phyloP scores from a whole-genome alignment of 1,139 yeast genomes.

The Ashbya aceris region DNA sequence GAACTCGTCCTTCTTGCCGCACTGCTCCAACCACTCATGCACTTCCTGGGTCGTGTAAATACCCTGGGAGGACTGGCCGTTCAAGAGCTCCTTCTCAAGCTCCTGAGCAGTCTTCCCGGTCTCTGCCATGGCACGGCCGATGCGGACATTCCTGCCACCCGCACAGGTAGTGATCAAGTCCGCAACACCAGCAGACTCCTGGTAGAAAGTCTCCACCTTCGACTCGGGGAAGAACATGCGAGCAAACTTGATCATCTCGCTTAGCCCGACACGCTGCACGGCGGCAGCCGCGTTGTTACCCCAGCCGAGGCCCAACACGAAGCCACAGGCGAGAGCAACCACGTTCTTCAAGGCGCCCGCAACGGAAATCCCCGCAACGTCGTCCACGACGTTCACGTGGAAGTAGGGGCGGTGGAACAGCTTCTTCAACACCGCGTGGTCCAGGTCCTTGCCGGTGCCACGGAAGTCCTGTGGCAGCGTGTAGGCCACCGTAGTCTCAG shows the following conservation, averaged over 20 bases:
- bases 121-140: conserved; percentile 70
- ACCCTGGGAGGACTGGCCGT: conserved; percentile 95
- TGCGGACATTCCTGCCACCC: conserved; percentile 90
- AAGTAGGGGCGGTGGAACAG: conserved; percentile 92
- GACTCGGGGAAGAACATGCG: conserved; percentile 63
- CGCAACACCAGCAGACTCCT: conserved; percentile 93
- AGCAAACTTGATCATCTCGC: conserved; percentile 82
- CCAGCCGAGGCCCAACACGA: conserved; percentile 95
- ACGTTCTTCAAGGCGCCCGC: conserved; percentile 95
- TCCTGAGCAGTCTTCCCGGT: conserved; percentile 63
- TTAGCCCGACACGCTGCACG: conserved; percentile 84
- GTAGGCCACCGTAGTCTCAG: conserved; percentile 92
- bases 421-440: conserved; percentile 54
- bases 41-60: conserved; percentile 83
- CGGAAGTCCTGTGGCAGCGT: conserved; percentile 55
- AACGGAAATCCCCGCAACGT: conserved; percentile 86
- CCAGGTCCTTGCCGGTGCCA: conserved; percentile 69
- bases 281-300: conserved; percentile 97
- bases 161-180: conserved; percentile 94
- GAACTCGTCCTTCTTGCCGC: conserved; percentile 57
- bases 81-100: conserved; percentile 72
- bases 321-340: conserved; percentile 87
- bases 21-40: conserved; percentile 63
- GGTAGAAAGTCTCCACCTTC: conserved; percentile 69
- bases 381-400: conserved; percentile 83